A percentile compares a stretch with the other conserved stretches of the same genome.
phyloP scores from a whole-genome alignment of 768 basidiomycete genomes.

The Trametes cinnabarina region DNA sequence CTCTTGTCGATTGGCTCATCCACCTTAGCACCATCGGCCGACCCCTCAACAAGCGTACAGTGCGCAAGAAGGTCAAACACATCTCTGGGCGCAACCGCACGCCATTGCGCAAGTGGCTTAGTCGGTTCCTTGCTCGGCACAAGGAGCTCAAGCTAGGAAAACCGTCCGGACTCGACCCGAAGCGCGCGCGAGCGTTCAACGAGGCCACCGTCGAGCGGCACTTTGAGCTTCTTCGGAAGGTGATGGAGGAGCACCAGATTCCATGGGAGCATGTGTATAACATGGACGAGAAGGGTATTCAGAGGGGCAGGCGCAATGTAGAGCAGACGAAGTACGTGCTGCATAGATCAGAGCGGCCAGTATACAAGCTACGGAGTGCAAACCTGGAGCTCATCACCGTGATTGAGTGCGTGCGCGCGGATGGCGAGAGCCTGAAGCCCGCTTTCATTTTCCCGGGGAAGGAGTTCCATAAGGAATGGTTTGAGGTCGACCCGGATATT shows the following conservation, averaged over 20 bases:
- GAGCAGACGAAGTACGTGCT: slow-evolving; percentile 6
- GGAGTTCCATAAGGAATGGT: neutral
- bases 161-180: slow-evolving; percentile 34
- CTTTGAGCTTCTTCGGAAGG: slow-evolving; percentile 4
- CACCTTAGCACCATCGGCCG: slow-evolving; percentile 10
- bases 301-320: slow-evolving; percentile 13
- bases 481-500: neutral
- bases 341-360: slow-evolving; percentile 12
- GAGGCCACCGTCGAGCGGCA: slow-evolving; percentile 11
- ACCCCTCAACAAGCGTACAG: slow-evolving; percentile 16
- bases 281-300: slow-evolving; percentile 26
- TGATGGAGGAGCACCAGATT: slow-evolving; percentile 10
- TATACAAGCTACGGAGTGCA: slow-evolving; percentile 28
- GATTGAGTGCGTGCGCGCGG: slow-evolving; percentile 44
- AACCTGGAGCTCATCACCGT: slow-evolving; percentile 45
- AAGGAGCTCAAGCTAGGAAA: slow-evolving; percentile 24
- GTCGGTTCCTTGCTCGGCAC: slow-evolving; percentile 22
- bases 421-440: slow-evolving; percentile 36
- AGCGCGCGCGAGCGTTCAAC: slow-evolving; percentile 36
- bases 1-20: slow-evolving; percentile 22
- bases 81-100: neutral
- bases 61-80: slow-evolving; percentile 11
- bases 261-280: slow-evolving; percentile 14
- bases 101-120: slow-evolving; percentile 18
- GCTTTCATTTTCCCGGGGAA: slow-evolving; percentile 36